Evolutionary conservation across 352 stramenopile genomes (phyloP), one percentile per base, ranked within the genome.

Genomic region (Phytophthora cajani): DNA sequence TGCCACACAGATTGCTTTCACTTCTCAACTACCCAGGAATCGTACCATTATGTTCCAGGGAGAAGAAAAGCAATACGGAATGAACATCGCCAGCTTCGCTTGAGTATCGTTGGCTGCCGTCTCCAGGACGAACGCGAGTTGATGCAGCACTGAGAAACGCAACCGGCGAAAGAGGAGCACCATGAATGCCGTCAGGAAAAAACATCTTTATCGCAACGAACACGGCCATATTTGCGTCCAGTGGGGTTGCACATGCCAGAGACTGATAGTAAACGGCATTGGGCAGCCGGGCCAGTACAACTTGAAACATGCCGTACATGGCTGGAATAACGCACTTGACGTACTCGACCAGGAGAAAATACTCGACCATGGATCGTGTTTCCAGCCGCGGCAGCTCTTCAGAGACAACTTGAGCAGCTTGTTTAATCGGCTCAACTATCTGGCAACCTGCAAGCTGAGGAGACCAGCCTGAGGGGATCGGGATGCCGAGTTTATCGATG

Each of bases 41-140:
- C 38, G 38, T 44, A 68, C 69, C 61, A 12, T 76, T 71, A 44
- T 80, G 73, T 3, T 64, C n/a, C 23, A 80, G 69, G 54, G 75
- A 68, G 61, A 80, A 78, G 56, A 71, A 67, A 80, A 74, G 23
- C 68, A 68, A 5, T 72, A 67, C 19, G 72, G 54, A 36, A 79
- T 75, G 32, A 70, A 79, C 42, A 65, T 68, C 33, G 51, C 56
- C 21, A 78, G 67, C 32, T 75, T 75, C 30, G 64, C 69, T 19
- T 73, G 67, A 16, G 73, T 67, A 44, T 77, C 64, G 5, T 64
- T 44, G 2, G 53, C 62, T 8, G 71, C 61, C 10, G 40, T 75
- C 63, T 79, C 71, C 32, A 81, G 50, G 2, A 72, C 64, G 30
- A 77, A 81, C 0, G 63, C 63, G 0, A 81, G 57, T 59, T 79